Evolutionary conservation across 1,284 basidiomycete genomes (phyloP), one percentile per base, ranked within the genome.

Genomic region (Marasmius tenuissimus): DNA sequence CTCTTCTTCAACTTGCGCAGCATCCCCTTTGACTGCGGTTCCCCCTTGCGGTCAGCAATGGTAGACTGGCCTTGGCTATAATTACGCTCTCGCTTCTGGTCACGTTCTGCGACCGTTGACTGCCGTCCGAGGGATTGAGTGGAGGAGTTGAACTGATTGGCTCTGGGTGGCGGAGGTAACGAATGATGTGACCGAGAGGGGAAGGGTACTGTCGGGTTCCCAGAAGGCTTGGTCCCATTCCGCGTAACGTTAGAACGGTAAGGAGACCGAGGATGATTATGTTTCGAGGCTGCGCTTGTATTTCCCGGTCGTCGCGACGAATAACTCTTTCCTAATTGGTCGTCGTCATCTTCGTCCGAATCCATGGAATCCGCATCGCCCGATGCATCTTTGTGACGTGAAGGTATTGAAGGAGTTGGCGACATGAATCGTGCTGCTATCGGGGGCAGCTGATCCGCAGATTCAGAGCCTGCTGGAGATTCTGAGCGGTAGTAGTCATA

Each of bases 401-500:
- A 78, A 54, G 81, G 81, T 66, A 83, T 78, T 38, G 85, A 82
- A 8, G 84, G 81, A 47, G 82, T 84, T 2, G 91, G 88, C 7
- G 91, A 90, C 76, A 94, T 91, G 80, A 96, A 98, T 58, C 92
- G 90, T 27, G 95, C 88, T 40, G 96, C 96, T 66, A 98, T 98
- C 49, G 96, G 94, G 3, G 82, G 82, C 7, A 98, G 83, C 61
- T 89, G 81, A 14, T 94, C 92, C 42, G 83, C 75, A 0, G 92
- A 92, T 65, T 91, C 91, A 33, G 80, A 27, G 27, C 27, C 68
- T 5, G 50, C 33, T 16, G 81, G 84, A 0, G 89, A 85, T 37
- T 89, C 87, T 59, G 84, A 63, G 16, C 87, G 79, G 72, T 84
- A 86, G 42, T 88, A 88, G 65, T 91, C 88, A 68, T 85, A 87